Conservation (phyloP, 441 rosid species). For the Gossypium armourianum region DNA sequence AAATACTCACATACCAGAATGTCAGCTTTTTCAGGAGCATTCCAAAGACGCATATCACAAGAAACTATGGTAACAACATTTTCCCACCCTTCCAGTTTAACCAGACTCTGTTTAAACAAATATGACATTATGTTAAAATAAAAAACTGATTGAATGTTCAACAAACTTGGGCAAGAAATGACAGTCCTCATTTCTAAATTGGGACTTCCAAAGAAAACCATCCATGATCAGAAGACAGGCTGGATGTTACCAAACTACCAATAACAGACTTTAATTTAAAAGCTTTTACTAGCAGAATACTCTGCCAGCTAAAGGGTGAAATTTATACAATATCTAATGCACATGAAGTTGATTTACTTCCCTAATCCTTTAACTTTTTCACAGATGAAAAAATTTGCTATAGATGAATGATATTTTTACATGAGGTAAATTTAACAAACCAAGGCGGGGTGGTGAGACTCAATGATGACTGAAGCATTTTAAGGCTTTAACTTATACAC, state of each 20-base stretch:
- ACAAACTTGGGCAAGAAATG: background rate
- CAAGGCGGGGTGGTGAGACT: background rate
- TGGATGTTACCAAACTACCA: conserved; percentile 4
- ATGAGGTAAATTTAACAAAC: background rate
- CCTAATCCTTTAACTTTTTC: background rate
- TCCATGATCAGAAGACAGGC: background rate
- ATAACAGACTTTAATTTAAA: background rate
- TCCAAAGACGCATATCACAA: conserved; percentile 86
- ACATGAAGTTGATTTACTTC: background rate
- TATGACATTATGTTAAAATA: conserved; percentile 9
- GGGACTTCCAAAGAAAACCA: background rate
- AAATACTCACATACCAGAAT: conserved; percentile 47
- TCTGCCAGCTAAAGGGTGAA: background rate
- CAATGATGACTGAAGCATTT: background rate
- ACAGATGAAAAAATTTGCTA: background rate
- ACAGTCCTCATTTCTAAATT: background rate
- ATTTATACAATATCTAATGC: background rate
- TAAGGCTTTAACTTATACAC: background rate
- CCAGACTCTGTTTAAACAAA: conserved; percentile 57
- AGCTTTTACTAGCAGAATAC: background rate
- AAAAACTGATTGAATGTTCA: conserved; percentile 6
- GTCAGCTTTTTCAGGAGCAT: conserved; percentile 90
- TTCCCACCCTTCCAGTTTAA: conserved; percentile 91
- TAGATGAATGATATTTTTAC: background rate
- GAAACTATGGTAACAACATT: conserved; percentile 70